phyloP scores from a whole-genome alignment of 352 stramenopile species.

The Pythium rhizo-oryzae region DNA sequence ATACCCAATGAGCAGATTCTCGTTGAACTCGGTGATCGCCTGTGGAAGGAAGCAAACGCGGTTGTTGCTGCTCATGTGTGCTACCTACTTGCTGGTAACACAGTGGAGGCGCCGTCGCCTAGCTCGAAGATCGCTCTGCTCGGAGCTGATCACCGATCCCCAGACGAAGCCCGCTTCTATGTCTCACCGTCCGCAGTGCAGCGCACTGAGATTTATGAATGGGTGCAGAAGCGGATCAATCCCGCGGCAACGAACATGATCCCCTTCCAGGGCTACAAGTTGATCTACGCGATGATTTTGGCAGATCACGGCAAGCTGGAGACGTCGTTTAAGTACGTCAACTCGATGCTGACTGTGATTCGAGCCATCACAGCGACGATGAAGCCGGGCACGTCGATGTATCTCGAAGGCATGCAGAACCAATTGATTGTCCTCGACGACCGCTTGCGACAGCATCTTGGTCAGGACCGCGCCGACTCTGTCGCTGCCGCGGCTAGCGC shows the following conservation, averaged over 20 bases:
- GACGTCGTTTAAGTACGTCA: conserved; percentile 87
- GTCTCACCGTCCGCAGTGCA: conserved; percentile 78
- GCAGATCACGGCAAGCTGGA: conserved; percentile 85
- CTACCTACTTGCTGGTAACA: conserved; percentile 74
- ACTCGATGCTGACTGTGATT: conserved; percentile 81
- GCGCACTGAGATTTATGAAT: conserved; percentile 87
- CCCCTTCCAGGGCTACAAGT: conserved; percentile 89
- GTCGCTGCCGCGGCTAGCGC: conserved; percentile 48
- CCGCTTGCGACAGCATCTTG: conserved; percentile 82
- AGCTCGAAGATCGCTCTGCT: conserved; percentile 82
- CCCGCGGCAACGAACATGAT: conserved; percentile 64
- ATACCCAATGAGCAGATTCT: conserved; percentile 46
- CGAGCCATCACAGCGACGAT: conserved; percentile 72
- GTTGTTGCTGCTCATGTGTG: conserved; percentile 81
- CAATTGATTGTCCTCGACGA: conserved; percentile 87
- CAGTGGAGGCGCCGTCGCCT: conserved; percentile 76
- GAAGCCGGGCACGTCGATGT: conserved; percentile 85
- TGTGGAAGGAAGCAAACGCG: conserved; percentile 69
- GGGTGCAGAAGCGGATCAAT: conserved; percentile 69
- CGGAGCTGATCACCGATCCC: conserved; percentile 72
- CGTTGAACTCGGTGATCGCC: conserved; percentile 76
- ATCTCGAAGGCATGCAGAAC: conserved; percentile 88
- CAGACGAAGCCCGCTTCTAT: conserved; percentile 79
- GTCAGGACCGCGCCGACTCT: conserved; percentile 71
- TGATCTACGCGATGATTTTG: conserved; percentile 88